Conservation (phyloP, 2,329 filamentous ascomycete species). For the Penicillium brevicompactum region DNA sequence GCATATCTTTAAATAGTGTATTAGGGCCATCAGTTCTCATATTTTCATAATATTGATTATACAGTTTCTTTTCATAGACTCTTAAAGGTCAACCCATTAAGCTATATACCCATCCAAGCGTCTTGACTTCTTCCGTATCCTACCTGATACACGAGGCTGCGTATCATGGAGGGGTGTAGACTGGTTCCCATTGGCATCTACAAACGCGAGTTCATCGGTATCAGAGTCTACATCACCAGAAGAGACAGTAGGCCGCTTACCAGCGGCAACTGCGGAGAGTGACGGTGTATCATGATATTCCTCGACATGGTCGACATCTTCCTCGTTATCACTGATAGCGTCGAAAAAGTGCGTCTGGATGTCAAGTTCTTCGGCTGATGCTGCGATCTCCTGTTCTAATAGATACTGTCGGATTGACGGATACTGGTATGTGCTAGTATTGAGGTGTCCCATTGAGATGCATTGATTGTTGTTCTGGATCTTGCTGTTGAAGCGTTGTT, state of each 20-base stretch:
- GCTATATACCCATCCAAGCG: conserved; percentile 1
- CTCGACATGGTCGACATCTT: neutral
- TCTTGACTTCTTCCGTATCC: conserved; percentile 3
- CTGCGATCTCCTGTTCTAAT: neutral
- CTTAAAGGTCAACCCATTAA: neutral
- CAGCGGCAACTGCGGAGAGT: neutral
- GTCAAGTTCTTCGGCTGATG: neutral
- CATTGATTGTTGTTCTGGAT: too few relatives aligned
- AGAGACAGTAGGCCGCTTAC: neutral
- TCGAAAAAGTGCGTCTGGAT: neutral
- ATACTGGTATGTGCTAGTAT: too few relatives aligned
- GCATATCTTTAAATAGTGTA: neutral
- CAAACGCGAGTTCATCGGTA: neutral
- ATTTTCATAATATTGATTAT: neutral
- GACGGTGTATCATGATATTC: neutral
- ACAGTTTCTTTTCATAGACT: neutral
- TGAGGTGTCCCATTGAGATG: too few relatives aligned
- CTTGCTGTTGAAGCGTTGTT: too few relatives aligned
- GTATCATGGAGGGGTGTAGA: neutral
- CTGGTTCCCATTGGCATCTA: neutral
- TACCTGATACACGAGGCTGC: conserved; percentile 1
- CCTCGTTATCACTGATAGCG: neutral
- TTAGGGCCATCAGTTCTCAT: too few relatives aligned
- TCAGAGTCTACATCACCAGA: neutral
- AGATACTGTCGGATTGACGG: too few relatives aligned